Evolutionary conservation across 805 yeast genomes (phyloP).

Genomic region (Teunomyces funiuensis): DNA sequence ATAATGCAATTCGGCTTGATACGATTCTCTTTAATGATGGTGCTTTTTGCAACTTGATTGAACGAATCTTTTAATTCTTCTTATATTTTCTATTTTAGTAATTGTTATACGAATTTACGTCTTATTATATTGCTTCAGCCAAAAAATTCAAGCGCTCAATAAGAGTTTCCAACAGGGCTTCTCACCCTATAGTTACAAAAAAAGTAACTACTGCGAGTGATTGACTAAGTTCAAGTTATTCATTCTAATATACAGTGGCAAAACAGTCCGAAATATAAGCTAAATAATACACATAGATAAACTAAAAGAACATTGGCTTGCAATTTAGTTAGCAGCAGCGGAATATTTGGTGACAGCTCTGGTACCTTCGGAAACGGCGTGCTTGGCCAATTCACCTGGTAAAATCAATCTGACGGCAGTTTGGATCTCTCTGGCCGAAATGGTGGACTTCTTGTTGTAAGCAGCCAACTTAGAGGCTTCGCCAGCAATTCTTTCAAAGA

Average conservation of each 20-base stretch:
- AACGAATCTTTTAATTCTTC: constrained; percentile 1
- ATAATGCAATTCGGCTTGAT: too few relatives aligned
- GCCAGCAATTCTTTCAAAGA: constrained; percentile 37
- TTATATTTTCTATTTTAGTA: neutral
- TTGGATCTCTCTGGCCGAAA: constrained; percentile 39
- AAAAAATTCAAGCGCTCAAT: too few relatives aligned
- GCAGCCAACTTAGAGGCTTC: constrained; percentile 42
- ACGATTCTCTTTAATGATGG: too few relatives aligned
- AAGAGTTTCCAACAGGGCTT: too few relatives aligned
- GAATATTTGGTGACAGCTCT: constrained; percentile 42
- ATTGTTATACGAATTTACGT: constrained; percentile 3
- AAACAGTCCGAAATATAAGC: constrained; percentile 8
- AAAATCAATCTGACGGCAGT: constrained; percentile 40
- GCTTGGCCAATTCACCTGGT: constrained; percentile 42
- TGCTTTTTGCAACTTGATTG: too few relatives aligned
- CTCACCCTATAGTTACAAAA: too few relatives aligned
- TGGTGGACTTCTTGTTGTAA: constrained; percentile 40
- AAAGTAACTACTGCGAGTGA: too few relatives aligned
- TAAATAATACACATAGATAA: constrained; percentile 15
- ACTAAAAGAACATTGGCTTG: constrained; percentile 5
- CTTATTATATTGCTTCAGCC: neutral
- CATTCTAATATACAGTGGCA: constrained; percentile 14
- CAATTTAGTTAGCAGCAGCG: constrained; percentile 33
- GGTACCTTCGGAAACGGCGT: constrained; percentile 41
- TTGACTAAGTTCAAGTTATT: constrained; percentile 1